These are phyloP conservation scores for Euclidium syriacum DNA, from an alignment of 345 rosid species.

Conservation along the genomic window DNA sequence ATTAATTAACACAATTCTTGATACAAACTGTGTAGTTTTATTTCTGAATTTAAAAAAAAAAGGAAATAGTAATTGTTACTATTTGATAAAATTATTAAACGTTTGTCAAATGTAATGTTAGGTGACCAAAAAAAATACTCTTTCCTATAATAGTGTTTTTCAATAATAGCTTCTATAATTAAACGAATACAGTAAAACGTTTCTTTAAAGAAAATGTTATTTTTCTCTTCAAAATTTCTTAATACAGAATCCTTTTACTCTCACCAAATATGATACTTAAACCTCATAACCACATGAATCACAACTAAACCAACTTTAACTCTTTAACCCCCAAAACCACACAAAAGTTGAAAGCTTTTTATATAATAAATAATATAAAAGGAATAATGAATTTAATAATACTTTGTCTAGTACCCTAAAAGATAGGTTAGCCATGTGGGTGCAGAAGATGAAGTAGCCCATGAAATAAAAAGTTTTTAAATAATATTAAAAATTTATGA, in stretches of 20 bases:
- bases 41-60: not conserved
- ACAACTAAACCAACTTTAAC: conserved; percentile 8
- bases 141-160: no score
- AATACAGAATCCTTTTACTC: not conserved
- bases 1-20: not conserved
- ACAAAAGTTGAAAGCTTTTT: conserved; percentile 10
- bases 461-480: conserved; percentile 16
- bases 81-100: not conserved
- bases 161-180: no score
- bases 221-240: not conserved
- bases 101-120: not conserved
- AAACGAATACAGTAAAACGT: no score
- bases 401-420: conserved; percentile 31
- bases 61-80: not conserved
- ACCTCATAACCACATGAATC: conserved; percentile 19
- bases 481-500: conserved; percentile 17
- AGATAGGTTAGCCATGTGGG: conserved; percentile 33
- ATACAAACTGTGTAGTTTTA: not conserved
- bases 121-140: no score
- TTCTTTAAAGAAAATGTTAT: not conserved
- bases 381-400: conserved; percentile 16
- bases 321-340: conserved; percentile 16
- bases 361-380: not conserved
- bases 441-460: conserved; percentile 27
- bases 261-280: not conserved